Base-by-base conservation (phyloP, 1,284 basidiomycete species). In the Omphalotus olearius region DNA sequence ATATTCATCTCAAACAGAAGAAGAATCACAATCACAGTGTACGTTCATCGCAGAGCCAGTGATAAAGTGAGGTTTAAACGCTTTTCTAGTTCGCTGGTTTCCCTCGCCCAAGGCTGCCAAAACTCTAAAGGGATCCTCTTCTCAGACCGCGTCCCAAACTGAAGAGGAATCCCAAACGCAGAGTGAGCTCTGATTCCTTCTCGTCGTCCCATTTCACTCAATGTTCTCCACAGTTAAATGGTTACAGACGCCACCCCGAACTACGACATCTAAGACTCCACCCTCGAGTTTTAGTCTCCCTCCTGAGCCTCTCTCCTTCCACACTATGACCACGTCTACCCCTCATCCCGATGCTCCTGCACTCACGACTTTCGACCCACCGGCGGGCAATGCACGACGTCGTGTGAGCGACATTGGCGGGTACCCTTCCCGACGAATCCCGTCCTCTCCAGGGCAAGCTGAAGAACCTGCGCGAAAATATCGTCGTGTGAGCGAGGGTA, bases 11-110 rank as follows among this genome's bases (percentile, higher is more conserved):
- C 25, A 49, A 28, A 49, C 47, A 4, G 47, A 49, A 20, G 47
- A 49, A 23, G 47, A 49, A 10, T 49, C 47, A 16, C 47, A 49
- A 26, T 49, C 47, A 17, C 39, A 33, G 13, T 2, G 47, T 49
- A 49, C n/a, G 39, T 40, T 23, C 23, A 7, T 26, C 6, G 14
- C 11, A 11, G 20, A 11, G 26, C 16, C 18, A 17, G 13, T 36
- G 17, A 10, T 20, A 35, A 28, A 16, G 6, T 28, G 4, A 9
- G n/a, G 11, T 30, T 30, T 33, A 4, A 7, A 33, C 30, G 30
- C 30, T 33, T 39, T 13, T 10, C 28, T 26, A 49, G 47, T 49
- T 17, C 47, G 39, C 11, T 49, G 38, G 47, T 41, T 40, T 0
- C 9, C 30, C 3, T 33, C 30, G 30, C 30, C 7, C 3, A 13